A percentile compares a stretch with the other conserved stretches of the same genome.
phyloP scores from a whole-genome alignment of 2,329 filamentous ascomycete species.

The Clarireedia monteithiana region DNA sequence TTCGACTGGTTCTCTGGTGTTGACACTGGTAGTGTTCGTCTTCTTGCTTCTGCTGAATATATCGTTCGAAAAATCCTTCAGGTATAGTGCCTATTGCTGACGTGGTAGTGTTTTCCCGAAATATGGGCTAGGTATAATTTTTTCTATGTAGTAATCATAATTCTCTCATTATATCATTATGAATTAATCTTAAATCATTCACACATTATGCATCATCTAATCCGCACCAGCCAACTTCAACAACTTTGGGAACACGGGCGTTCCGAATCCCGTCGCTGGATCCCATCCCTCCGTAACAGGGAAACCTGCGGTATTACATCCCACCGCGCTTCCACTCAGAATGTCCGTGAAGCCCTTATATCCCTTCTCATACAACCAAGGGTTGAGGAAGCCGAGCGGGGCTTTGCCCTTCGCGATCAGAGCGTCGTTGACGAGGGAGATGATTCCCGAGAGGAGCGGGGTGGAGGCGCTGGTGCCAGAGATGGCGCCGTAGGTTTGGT shows the following conservation, averaged over 20 bases:
- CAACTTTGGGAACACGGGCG: constrained; percentile 15
- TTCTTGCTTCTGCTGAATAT: too few relatives aligned
- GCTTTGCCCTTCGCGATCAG: constrained; percentile 42
- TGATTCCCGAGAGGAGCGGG: constrained; percentile 47
- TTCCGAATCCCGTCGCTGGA: constrained; percentile 32
- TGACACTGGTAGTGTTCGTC: too few relatives aligned
- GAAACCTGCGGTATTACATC: constrained; percentile 28
- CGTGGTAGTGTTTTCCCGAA: too few relatives aligned
- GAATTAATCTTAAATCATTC: too few relatives aligned
- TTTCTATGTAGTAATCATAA: too few relatives aligned
- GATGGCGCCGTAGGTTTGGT: constrained; percentile 32
- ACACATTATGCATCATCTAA: too few relatives aligned
- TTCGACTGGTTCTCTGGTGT: too few relatives aligned
- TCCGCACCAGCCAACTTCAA: background rate
- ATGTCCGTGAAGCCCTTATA: constrained; percentile 34
- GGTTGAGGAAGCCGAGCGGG: constrained; percentile 36
- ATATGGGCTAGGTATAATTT: too few relatives aligned
- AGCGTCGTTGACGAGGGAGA: constrained; percentile 56
- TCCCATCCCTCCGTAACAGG: constrained; percentile 30
- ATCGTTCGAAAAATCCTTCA: too few relatives aligned
- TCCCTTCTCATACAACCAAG: constrained; percentile 33
- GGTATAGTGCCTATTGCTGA: too few relatives aligned
- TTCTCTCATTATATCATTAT: too few relatives aligned
- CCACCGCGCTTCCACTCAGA: constrained; percentile 29
- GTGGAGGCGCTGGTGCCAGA: constrained; percentile 46